Evolutionary conservation across 768 basidiomycete genomes (phyloP), one percentile per base, ranked within the genome.

Genomic region (Lactifluus piperatus): DNA sequence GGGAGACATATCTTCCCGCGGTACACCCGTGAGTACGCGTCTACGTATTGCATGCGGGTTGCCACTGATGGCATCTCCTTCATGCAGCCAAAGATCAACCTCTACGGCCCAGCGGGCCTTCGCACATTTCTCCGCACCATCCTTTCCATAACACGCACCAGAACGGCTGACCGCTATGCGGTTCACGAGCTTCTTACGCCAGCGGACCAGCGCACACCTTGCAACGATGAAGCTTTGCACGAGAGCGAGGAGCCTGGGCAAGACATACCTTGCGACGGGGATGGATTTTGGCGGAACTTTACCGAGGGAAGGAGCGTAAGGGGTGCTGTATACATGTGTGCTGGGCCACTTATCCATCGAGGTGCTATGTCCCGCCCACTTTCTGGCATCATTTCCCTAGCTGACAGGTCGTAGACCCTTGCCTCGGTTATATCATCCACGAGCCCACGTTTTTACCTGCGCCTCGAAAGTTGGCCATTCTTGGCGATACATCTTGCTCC

Each of bases 81-180:
- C 18, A 8, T n/a, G 5, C 39, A 65, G 34, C 81, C 82, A 0
- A 75, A 71, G 37, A 74, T 92, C 34, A 81, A 91, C 48, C 77
- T 94, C 26, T 93, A 85, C 67, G 91, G 91, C 0, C 91, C 89
- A 0, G 80, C 82, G 13, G 91, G 91, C 27, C 71, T 92, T 20
- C 86, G 92, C 29, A 71, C 74, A 20, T 88, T 93, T 70, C 73
- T 94, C 26, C 86, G 91, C 45, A 79, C 79, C 41, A 81, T 80
- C 55, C 76, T 93, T 66, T 77, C 77, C 54, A 79, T 89, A 73
- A 91, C 92, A 0, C 73, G 81, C 41, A 82, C 82, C 7, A 73
- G 71, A 30, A 81, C 82, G 3, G 74, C 78, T 1, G 81, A 85
- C 47, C 79, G 75, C 14, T 94, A 86, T 67, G 79, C 77, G 39